Percentiles rank a stretch among this genome's conserved stretches.
These are phyloP conservation scores for Mariannaea elegans DNA, from an alignment of 2,329 filamentous ascomycete genomes.

Conservation along the genomic window DNA sequence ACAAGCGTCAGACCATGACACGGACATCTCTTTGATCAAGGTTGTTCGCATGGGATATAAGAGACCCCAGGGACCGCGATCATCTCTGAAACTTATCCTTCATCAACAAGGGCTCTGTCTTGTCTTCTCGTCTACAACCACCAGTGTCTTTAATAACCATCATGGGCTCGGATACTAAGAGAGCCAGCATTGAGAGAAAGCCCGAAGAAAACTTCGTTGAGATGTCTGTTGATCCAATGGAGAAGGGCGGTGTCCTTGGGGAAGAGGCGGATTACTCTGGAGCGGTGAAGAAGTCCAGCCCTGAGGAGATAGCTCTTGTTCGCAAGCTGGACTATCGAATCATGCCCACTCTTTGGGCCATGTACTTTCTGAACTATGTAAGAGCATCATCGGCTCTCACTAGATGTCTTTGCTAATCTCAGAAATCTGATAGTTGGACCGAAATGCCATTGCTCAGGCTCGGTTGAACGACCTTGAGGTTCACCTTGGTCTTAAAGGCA, in stretches of 20 bases:
- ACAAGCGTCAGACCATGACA: conserved; percentile 11
- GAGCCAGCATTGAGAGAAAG: conserved; percentile 36
- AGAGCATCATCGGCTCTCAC: not conserved
- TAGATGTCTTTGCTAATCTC: not conserved
- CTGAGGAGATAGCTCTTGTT: conserved; percentile 48
- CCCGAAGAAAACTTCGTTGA: conserved; percentile 38
- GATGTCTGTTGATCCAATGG: conserved; percentile 25
- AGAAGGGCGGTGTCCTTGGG: conserved; percentile 35
- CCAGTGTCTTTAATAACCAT: not conserved
- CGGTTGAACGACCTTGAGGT: conserved; percentile 61
- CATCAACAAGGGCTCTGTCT: not conserved
- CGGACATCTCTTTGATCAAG: not conserved
- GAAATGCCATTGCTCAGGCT: conserved; percentile 66
- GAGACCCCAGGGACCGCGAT: not conserved
- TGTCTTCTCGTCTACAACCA: not conserved
- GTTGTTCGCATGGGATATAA: conserved; percentile 13
- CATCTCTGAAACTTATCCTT: not conserved
- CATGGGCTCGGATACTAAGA: conserved; percentile 28
- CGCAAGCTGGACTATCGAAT: conserved; percentile 49
- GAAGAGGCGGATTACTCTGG: conserved; percentile 45
- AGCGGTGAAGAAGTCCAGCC: conserved; percentile 44
- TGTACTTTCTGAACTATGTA: conserved; percentile 53
- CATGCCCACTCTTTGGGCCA: conserved; percentile 47
- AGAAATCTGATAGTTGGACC: conserved; percentile 48
- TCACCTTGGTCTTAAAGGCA: conserved; percentile 56